Evolutionary conservation across 192 early-diverging fungal species (phyloP), one percentile per base, ranked within the genome.

Genomic region (Coemansia sp.): DNA sequence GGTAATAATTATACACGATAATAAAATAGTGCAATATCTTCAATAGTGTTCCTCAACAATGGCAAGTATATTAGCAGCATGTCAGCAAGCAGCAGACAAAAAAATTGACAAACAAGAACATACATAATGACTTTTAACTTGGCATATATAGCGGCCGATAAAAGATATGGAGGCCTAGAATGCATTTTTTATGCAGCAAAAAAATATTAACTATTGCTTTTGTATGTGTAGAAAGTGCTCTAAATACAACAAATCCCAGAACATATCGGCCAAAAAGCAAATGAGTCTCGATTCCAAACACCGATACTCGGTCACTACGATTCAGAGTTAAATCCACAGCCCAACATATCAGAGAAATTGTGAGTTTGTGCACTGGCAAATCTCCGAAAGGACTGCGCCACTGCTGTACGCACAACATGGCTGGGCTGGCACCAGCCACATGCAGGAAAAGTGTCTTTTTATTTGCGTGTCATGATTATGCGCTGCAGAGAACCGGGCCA

Each of bases 401-500:
- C 39, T 14, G 17, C 39, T 46, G 11, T 14, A 46, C 39, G 14
- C 39, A 17, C 39, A 46, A 17, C 14, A 3, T 46, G 11, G 39
- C 39, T 46, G 1, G 11, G 3, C 11, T 17, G 39, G 11, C 5
- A 17, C 39, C 11, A 46, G 39, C 39, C 39, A 10, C 39, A 46
- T 46, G 39, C 39, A 46, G 5, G 11, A 17, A 46, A 14, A 17
- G 39, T 17, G 17, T 46, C 2, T 46, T 46, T 17, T 14, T 46
- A 17, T 46, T 3, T 46, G 5, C 39, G 39, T 17, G 11, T 17
- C 9, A 14, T 14, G 14, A 33, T 65, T 61, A 59, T 5, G 54
- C 51, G 2, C 42, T 19, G 63, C 80, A 82, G 6, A 76, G 25
- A 5, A 50, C 64, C 36, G 65, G 42, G 8, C 80, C 80, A 19